phyloP scores from a whole-genome alignment of 176 grass and related monocot species.

The Aegilops bicornis region DNA sequence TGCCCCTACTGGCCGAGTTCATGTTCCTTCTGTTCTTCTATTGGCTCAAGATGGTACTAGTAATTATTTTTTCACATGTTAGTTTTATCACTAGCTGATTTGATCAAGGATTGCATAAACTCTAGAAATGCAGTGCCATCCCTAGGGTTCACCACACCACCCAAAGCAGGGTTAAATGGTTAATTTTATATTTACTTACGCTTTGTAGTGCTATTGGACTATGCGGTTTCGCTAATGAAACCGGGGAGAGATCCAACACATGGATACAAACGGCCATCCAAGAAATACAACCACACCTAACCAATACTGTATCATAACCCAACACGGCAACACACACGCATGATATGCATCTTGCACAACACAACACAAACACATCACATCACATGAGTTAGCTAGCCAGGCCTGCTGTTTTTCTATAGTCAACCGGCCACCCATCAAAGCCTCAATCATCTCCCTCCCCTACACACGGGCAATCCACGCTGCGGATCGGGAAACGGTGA shows the following conservation, averaged over 20 bases:
- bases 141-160: too few relatives aligned
- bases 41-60: too few relatives aligned
- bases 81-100: too few relatives aligned
- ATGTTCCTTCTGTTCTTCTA: too few relatives aligned
- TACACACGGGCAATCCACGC: background rate
- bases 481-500: background rate
- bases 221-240: background rate
- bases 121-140: too few relatives aligned
- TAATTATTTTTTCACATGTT: too few relatives aligned
- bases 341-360: slow-evolving; percentile 2
- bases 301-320: background rate
- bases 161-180: too few relatives aligned
- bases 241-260: background rate
- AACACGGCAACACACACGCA: background rate
- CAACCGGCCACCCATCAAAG: background rate
- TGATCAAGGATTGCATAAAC: too few relatives aligned
- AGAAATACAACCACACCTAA: background rate
- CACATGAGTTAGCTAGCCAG: background rate
- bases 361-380: slow-evolving; percentile 1
- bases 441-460: background rate
- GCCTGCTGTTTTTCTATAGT: background rate
- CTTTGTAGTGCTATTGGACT: background rate
- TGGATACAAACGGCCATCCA: background rate
- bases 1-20: too few relatives aligned
- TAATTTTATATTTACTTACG: too few relatives aligned